Conservation (phyloP, 352 stramenopile species). For the Phytopythium montanum region DNA sequence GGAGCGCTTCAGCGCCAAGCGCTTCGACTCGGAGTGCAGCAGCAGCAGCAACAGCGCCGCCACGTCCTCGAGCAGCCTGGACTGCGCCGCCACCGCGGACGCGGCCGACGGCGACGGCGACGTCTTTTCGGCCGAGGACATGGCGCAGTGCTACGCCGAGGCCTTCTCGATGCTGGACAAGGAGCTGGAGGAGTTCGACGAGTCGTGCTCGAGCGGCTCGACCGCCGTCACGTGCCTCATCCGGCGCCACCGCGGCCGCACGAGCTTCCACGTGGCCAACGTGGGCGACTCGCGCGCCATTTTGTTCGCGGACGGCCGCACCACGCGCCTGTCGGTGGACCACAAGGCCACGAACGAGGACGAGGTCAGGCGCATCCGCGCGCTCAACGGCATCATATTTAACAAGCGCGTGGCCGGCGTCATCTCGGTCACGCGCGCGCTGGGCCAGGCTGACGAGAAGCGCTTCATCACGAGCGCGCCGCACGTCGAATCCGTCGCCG, state of each 20-base stretch:
- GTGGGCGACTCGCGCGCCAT: slow-evolving; percentile 76
- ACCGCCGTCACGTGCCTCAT: slow-evolving; percentile 78
- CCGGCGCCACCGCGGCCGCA: slow-evolving; percentile 47
- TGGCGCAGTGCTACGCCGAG: slow-evolving; percentile 54
- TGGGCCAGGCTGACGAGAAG: slow-evolving; percentile 82
- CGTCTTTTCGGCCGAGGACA: slow-evolving; percentile 51
- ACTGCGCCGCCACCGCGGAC: slow-evolving; percentile 26
- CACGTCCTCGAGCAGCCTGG: slow-evolving; percentile 49
- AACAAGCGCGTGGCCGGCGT: slow-evolving; percentile 77
- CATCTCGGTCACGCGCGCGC: slow-evolving; percentile 65
- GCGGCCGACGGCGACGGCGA: slow-evolving; percentile 34
- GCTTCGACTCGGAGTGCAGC: slow-evolving; percentile 23
- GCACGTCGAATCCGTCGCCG: slow-evolving; percentile 54
- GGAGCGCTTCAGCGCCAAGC: slow-evolving; percentile 33
- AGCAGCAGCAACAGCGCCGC: slow-evolving; percentile 38
- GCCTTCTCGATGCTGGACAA: slow-evolving; percentile 61
- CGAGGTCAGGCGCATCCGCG: slow-evolving; percentile 70
- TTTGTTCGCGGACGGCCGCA: slow-evolving; percentile 44
- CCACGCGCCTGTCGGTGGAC: slow-evolving; percentile 61
- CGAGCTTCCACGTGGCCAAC: slow-evolving; percentile 73
- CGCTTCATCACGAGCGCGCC: slow-evolving; percentile 69
- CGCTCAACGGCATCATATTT: slow-evolving; percentile 74
- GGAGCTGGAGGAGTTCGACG: slow-evolving; percentile 62
- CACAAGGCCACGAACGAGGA: slow-evolving; percentile 77
- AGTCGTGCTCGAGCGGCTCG: slow-evolving; percentile 60